phyloP scores from a whole-genome alignment of 441 rosid species.

The Caryocar brasiliense region DNA sequence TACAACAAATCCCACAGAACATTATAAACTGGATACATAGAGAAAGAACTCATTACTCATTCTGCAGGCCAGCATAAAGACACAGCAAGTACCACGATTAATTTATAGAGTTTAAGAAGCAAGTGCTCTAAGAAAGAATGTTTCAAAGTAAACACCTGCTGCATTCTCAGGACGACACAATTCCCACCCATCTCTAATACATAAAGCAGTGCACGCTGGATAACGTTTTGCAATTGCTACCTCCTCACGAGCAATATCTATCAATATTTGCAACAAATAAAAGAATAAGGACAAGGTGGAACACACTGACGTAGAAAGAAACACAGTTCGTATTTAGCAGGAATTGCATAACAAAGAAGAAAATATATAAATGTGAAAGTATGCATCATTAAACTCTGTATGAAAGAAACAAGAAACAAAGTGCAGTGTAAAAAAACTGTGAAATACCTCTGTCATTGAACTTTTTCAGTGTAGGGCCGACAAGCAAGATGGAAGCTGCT shows the following conservation, averaged over 20 bases:
- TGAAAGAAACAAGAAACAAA: neutral
- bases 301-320: slow-evolving; percentile 2
- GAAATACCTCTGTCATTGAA: slow-evolving; percentile 90
- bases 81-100: neutral
- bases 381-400: neutral
- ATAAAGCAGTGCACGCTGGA: slow-evolving; percentile 79
- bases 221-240: slow-evolving; percentile 72
- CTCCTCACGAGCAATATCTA: slow-evolving; percentile 91
- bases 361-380: too few species aligned
- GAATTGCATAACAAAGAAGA: slow-evolving; percentile 3
- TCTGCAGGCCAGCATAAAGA: too few species aligned
- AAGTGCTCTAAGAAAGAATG: neutral
- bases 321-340: too few species aligned
- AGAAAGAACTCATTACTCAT: too few species aligned
- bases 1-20: too few species aligned
- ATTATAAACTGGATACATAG: too few species aligned
- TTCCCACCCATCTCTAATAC: slow-evolving; percentile 98
- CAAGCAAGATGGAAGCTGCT: slow-evolving; percentile 91
- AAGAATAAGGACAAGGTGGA: neutral
- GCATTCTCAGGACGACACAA: slow-evolving; percentile 82
- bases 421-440: neutral
- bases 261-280: slow-evolving; percentile 18
- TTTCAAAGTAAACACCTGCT: slow-evolving; percentile 44
- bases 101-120: slow-evolving; percentile 5
- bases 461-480: slow-evolving; percentile 91